A percentile compares a stretch with the other conserved stretches of the same genome.
These are phyloP conservation scores for Royoungia palumana DNA, from an alignment of 768 basidiomycete genomes.

Conservation along the genomic window DNA sequence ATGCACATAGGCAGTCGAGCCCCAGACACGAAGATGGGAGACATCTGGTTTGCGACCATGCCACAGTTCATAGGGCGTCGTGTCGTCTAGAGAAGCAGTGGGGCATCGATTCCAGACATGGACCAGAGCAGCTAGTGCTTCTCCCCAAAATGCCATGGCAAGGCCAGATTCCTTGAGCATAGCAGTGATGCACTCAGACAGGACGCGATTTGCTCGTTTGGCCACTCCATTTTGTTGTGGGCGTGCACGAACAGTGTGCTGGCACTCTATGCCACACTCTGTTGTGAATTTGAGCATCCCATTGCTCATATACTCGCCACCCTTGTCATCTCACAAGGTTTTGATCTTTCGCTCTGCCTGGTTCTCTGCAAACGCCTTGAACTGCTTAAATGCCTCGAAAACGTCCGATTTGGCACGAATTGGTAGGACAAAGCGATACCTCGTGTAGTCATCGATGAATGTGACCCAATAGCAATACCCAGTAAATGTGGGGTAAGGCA, in stretches of 20 bases:
- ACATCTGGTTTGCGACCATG: neutral
- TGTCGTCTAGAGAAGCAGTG: neutral
- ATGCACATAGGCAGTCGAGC: neutral
- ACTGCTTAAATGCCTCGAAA: no score
- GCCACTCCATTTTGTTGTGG: no score
- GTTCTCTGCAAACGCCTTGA: conserved; percentile 29
- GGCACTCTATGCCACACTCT: conserved; percentile 1
- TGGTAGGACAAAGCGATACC: neutral
- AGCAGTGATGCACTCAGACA: no score
- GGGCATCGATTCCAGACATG: no score
- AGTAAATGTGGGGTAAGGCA: no score
- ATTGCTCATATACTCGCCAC: conserved; percentile 30
- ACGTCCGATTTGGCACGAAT: conserved; percentile 16
- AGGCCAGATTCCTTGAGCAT: no score
- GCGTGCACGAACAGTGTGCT: neutral
- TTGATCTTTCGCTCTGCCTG: conserved; percentile 14
- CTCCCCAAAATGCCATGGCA: no score
- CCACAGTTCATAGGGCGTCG: neutral
- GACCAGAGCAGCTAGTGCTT: no score
- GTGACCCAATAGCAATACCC: no score
- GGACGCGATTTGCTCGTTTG: no score
- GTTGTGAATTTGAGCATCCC: conserved; percentile 19
- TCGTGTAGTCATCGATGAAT: no score
- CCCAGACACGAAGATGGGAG: neutral
- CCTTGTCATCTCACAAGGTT: conserved; percentile 25